Evolutionary conservation across 1,284 basidiomycete species (phyloP).

Genomic region (Amylostereum areolatum): DNA sequence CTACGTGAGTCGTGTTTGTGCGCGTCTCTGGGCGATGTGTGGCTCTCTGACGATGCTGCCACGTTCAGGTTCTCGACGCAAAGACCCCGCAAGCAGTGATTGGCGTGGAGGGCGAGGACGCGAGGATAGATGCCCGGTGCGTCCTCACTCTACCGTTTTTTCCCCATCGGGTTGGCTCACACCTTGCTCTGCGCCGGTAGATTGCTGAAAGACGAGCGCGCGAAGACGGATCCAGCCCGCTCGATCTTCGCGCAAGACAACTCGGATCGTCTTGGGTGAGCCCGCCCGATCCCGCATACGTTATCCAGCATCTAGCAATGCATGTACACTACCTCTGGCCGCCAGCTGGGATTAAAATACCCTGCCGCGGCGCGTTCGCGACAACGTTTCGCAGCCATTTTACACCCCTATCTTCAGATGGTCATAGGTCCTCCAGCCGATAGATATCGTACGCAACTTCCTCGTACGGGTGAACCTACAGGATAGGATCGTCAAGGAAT

Average conservation of each 20-base stretch:
- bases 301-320: too few species aligned
- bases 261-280: constrained; percentile 29
- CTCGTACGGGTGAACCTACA: constrained; percentile 51
- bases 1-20: constrained; percentile 54
- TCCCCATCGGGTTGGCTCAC: background rate
- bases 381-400: background rate
- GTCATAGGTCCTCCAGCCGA: constrained; percentile 37
- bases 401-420: background rate
- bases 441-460: constrained; percentile 54
- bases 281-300: background rate
- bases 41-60: background rate
- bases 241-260: constrained; percentile 42
- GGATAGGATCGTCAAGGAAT: background rate
- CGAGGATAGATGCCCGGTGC: constrained; percentile 79
- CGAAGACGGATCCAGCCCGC: constrained; percentile 41
- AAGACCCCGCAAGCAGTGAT: constrained; percentile 86
- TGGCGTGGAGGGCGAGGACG: constrained; percentile 87
- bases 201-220: constrained; percentile 68
- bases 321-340: too few species aligned
- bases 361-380: too few species aligned
- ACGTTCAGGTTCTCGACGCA: constrained; percentile 78
- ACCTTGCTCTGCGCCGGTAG: constrained; percentile 23
- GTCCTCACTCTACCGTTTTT: constrained; percentile 20
- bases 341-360: too few species aligned
- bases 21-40: too few species aligned